phyloP scores from a whole-genome alignment of 2,329 filamentous ascomycete genomes.

The Coleophoma cylindrospora region DNA sequence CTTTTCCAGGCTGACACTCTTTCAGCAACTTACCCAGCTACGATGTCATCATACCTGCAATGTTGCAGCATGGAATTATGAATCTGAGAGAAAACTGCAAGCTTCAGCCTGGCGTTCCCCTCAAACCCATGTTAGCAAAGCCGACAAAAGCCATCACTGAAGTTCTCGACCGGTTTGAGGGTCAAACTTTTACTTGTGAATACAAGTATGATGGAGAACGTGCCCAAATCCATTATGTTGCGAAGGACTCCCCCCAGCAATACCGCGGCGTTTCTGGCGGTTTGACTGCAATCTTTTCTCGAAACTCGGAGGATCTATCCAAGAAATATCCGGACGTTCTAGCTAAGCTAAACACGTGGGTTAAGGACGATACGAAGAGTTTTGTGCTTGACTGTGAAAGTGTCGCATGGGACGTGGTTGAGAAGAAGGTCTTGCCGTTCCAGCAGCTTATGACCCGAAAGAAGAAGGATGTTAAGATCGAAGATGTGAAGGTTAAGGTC shows the following conservation, averaged over 20 bases:
- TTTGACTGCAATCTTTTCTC: conserved; percentile 89
- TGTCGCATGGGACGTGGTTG: conserved; percentile 89
- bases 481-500: conserved; percentile 94
- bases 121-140: conserved; percentile 98
- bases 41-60: conserved; percentile 86
- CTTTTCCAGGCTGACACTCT: conserved; percentile 26
- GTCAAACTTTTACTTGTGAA: conserved; percentile 94
- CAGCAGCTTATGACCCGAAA: conserved; percentile 98
- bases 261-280: conserved; percentile 59
- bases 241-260: conserved; percentile 68
- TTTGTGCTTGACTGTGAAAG: conserved; percentile 99
- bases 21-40: conserved; percentile 89
- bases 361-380: conserved; percentile 83
- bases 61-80: conserved; percentile 81
- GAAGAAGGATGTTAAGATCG: conserved; percentile 91
- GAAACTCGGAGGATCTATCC: conserved; percentile 94
- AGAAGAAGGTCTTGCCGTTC: conserved; percentile 95
- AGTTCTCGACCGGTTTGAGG: conserved; percentile 92
- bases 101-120: conserved; percentile 83
- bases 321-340: conserved; percentile 98
- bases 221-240: conserved; percentile 97
- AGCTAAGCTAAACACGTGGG: conserved; percentile 80
- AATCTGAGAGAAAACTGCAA: conserved; percentile 82
- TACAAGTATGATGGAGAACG: conserved; percentile 99
- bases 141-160: conserved; percentile 98